Base-by-base conservation (phyloP, 2,329 filamentous ascomycete genomes). In the Hypoxylon rubiginosum region DNA sequence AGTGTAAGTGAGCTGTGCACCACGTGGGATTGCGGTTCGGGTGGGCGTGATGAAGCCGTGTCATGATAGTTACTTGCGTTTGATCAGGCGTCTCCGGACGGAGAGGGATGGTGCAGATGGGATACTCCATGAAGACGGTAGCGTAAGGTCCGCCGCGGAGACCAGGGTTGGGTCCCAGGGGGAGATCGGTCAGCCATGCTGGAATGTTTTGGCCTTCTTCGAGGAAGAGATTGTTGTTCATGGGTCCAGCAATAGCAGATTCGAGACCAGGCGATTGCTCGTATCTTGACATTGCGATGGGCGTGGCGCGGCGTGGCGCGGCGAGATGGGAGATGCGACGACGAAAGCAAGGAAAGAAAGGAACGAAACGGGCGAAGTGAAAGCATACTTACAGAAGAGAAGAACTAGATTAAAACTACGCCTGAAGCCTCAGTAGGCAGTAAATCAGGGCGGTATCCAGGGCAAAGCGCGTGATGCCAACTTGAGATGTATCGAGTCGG, bases 141-240 rank as follows among this genome's bases (percentile, higher is more conserved):
- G 46, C 66, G 17, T 64, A 70, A 4, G 66, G 66, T 1, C 68
- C 66, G 7, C 59, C 68, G n/a, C 66, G 59, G 24, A 70, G 1
- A 10, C 62, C 62, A 32, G 66, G 59, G 39, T 68, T 66, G 17
- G 48, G 46, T 7, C 10, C 28, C 1, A 68, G 28, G 2, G 45
- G 32, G 41, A 62, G 10, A 19, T 67, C 57, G 6, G 32, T 13
- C 15, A 26, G 15, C 30, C 39, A 64, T n/a, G 67, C 55, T 19
- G 62, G 55, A 11, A 45, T 45, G 0, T 52, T 24, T 8, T 55
- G 24, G 24, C 46, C 46, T 28, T 58, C 19, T 11, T 67, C 60
- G 0, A 67, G 45, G 41, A 67, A 67, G 3, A 64, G 19, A 32
- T 59, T 64, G 30, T 36, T 58, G 9, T 69, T 62, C 36, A 55